Evolutionary conservation across 2,329 filamentous ascomycete species (phyloP).

Genomic region (Escovopsis sp.): DNA sequence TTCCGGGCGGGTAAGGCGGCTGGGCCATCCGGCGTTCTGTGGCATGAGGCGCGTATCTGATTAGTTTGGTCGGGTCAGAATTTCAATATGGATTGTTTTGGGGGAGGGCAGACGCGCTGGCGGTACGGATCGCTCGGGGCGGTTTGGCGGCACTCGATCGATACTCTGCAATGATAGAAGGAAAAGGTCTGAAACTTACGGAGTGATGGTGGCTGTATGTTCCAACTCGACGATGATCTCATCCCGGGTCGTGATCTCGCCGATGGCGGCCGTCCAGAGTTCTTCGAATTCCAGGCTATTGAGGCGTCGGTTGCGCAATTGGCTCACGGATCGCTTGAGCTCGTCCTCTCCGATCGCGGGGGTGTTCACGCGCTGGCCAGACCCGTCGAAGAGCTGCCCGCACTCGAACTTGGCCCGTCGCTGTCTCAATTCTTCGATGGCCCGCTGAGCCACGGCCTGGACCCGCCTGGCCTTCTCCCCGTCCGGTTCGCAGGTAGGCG

Average conservation of each 20-base stretch:
- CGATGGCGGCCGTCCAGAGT: conserved; percentile 60
- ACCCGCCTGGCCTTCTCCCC: conserved; percentile 81
- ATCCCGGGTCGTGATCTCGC: conserved; percentile 50
- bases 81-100: conserved; percentile 11
- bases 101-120: too few species aligned
- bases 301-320: conserved; percentile 69
- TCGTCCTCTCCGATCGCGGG: conserved; percentile 51
- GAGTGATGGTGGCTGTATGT: conserved; percentile 11
- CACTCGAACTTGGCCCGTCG: conserved; percentile 84
- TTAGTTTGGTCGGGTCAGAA: conserved; percentile 61
- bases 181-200: conserved; percentile 33
- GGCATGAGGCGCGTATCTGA: conserved; percentile 59
- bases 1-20: conserved; percentile 40
- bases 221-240: conserved; percentile 36
- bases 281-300: conserved; percentile 83
- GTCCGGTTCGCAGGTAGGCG: conserved; percentile 88
- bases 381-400: conserved; percentile 50
- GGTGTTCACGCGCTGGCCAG: conserved; percentile 41
- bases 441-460: conserved; percentile 74
- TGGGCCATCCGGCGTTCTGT: conserved; percentile 55
- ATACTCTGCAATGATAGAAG: conserved; percentile 1
- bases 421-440: conserved; percentile 72
- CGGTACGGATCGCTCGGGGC: too few species aligned
- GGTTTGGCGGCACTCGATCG: too few species aligned
- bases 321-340: conserved; percentile 60